Evolutionary conservation across 371 early-diverging fungal species (phyloP).

Genomic region (Circinella umbellata): DNA sequence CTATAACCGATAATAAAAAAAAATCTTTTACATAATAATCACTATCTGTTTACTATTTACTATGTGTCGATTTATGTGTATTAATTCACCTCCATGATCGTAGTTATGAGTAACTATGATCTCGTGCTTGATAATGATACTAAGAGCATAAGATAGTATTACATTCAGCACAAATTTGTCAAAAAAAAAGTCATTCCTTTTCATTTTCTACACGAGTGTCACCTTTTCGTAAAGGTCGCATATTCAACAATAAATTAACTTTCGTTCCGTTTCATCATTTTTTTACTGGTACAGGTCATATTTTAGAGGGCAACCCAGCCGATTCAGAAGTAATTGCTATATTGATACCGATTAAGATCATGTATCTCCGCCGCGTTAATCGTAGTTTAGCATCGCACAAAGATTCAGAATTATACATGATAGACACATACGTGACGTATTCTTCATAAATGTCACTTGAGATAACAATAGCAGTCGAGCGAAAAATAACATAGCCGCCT

Average conservation of each 20-base stretch:
- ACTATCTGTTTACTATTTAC: too few species aligned
- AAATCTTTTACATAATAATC: too few species aligned
- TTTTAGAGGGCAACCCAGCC: background rate
- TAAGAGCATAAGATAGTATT: background rate
- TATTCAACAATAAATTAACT: conserved; percentile 36
- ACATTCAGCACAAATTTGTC: background rate
- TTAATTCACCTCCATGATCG: conserved; percentile 58
- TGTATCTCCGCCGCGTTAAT: background rate
- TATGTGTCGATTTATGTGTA: background rate
- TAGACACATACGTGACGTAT: conserved; percentile 46
- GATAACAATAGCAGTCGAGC: conserved; percentile 73
- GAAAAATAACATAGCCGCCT: conserved; percentile 74
- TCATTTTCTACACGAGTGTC: conserved; percentile 70
- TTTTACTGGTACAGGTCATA: conserved; percentile 25
- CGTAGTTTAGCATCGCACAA: background rate
- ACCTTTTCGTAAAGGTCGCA: conserved; percentile 61
- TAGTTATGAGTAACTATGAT: conserved; percentile 69
- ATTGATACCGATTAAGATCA: too few species aligned
- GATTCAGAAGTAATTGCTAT: background rate
- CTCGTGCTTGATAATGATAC: conserved; percentile 34
- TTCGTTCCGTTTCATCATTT: background rate
- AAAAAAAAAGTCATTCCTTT: background rate
- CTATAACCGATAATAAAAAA: conserved; percentile 37
- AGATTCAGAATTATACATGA: background rate
- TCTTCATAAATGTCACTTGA: conserved; percentile 75